A percentile compares a stretch with the other conserved stretches of the same genome.
Conservation (phyloP, 2,329 filamentous ascomycete genomes). For the Fonsecaea monophora region DNA sequence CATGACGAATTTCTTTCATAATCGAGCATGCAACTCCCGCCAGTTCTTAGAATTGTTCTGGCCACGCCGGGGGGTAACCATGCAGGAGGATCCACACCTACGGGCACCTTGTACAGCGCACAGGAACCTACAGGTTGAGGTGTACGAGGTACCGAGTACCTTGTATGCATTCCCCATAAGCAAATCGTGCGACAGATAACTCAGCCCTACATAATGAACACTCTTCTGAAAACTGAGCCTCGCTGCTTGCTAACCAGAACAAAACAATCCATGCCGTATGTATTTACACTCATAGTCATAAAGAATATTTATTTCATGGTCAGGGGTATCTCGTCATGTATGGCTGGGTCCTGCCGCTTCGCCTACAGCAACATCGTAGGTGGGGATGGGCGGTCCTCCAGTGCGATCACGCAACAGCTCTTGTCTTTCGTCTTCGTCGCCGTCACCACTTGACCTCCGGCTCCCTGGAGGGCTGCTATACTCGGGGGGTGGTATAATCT, state of each 20-base stretch:
- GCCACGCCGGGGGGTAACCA: too few species aligned
- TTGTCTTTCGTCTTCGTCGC: conserved; percentile 57
- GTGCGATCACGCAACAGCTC: conserved; percentile 53
- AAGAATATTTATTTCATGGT: conserved; percentile 31
- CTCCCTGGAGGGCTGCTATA: conserved; percentile 66
- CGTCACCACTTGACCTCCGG: conserved; percentile 64
- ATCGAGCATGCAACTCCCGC: not conserved
- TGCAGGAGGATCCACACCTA: conserved; percentile 1
- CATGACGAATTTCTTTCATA: conserved; percentile 18
- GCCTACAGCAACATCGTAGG: conserved; percentile 76
- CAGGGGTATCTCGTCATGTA: conserved; percentile 38
- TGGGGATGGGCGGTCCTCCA: conserved; percentile 76
- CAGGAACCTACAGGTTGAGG: too few species aligned
- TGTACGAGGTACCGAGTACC: too few species aligned
- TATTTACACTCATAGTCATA: conserved; percentile 16
- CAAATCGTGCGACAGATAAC: not conserved
- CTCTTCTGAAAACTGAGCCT: not conserved
- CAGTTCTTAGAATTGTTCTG: not conserved
- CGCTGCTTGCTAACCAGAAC: not conserved
- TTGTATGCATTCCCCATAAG: too few species aligned
- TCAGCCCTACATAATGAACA: not conserved
- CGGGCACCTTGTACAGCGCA: too few species aligned
- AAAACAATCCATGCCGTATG: not conserved
- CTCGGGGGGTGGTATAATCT: conserved; percentile 71
- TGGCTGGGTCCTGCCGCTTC: conserved; percentile 41